These are phyloP conservation scores for Basidiobolus heterosporus DNA, from an alignment of 371 early-diverging fungal species.

Conservation along the genomic window DNA sequence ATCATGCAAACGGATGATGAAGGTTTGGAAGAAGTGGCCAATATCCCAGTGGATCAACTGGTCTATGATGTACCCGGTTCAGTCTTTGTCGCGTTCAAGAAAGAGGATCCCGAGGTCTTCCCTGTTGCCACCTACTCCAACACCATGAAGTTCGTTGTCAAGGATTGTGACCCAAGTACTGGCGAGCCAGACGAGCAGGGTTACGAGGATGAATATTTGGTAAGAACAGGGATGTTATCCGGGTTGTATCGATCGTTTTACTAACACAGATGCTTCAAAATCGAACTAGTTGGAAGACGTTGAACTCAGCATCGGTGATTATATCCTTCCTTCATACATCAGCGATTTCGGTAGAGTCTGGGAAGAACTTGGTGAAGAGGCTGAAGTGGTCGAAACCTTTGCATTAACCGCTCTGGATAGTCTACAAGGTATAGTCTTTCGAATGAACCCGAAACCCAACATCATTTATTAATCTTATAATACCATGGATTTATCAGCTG, in stretches of 20 bases:
- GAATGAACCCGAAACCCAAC: not conserved
- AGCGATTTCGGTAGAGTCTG: slow-evolving; percentile 56
- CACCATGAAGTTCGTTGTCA: slow-evolving; percentile 75
- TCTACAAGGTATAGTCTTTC: slow-evolving; percentile 25
- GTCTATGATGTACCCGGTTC: slow-evolving; percentile 59
- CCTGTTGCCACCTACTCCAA: slow-evolving; percentile 49
- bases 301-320: slow-evolving; percentile 71
- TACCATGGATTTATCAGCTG: slow-evolving; percentile 25
- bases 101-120: slow-evolving; percentile 32
- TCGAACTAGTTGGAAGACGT: slow-evolving; percentile 56
- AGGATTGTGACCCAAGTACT: slow-evolving; percentile 87
- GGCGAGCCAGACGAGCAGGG: slow-evolving; percentile 83
- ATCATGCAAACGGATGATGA: slow-evolving; percentile 60
- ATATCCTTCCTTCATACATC: slow-evolving; percentile 70
- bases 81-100: slow-evolving; percentile 69
- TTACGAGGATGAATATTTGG: slow-evolving; percentile 85
- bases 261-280: not conserved
- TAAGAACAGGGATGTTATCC: slow-evolving; percentile 4
- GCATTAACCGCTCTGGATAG: slow-evolving; percentile 55
- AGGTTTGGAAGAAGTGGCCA: slow-evolving; percentile 30
- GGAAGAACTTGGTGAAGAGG: slow-evolving; percentile 45
- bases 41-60: slow-evolving; percentile 51
- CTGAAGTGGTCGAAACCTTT: slow-evolving; percentile 73
- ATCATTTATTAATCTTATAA: not conserved
- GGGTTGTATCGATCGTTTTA: not conserved